Evolutionary conservation across 768 basidiomycete species (phyloP), one percentile per base, ranked within the genome.

Genomic region (Rubroboletus pulcherrimus): DNA sequence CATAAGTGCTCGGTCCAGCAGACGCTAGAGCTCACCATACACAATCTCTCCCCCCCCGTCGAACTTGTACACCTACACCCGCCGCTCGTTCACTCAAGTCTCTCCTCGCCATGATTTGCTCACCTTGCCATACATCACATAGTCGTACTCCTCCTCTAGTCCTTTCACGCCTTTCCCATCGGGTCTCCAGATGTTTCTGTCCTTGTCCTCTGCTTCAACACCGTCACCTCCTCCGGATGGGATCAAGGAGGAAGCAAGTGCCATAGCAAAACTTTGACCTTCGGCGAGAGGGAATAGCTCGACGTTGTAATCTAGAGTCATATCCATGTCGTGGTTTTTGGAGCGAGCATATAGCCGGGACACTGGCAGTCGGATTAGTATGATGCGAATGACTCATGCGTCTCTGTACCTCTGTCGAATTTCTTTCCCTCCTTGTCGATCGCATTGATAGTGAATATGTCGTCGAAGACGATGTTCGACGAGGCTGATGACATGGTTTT

Each of bases 91-190:
- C 34, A 59, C 48, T 12, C 7, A 47, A 14, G 24, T 21, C 29
- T 6, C 10, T 29, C 33, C 8, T 29, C 17, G 45, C 21, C 19
- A 53, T 11, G 29, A 45, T 41, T 43, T 33, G 11, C 60, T 55
- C 61, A 95, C 93, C 85, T 95, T 98, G 33, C 96, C 96, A 70
- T 92, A 94, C 94, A 98, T 98, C 61, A 99, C 96, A 77, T 98
- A 99, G 67, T 98, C 95, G 66, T 93, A 99, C 61, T 98, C 94
- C 55, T 93, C 89, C 60, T 98, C 96, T 29, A 99, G 70, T 11
- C 86, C 95, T 68, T 82, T 79, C 61, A 78, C 81, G 14, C 82
- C 91, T 73, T 86, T 93, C 37, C 86, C 87, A 66, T 91, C 91
- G 49, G 91, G 91, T 66, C 91, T 75, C 91, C 91, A 93, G 17